phyloP scores from a whole-genome alignment of 495 filamentous ascomycete genomes.

The Neurospora sublineolata region DNA sequence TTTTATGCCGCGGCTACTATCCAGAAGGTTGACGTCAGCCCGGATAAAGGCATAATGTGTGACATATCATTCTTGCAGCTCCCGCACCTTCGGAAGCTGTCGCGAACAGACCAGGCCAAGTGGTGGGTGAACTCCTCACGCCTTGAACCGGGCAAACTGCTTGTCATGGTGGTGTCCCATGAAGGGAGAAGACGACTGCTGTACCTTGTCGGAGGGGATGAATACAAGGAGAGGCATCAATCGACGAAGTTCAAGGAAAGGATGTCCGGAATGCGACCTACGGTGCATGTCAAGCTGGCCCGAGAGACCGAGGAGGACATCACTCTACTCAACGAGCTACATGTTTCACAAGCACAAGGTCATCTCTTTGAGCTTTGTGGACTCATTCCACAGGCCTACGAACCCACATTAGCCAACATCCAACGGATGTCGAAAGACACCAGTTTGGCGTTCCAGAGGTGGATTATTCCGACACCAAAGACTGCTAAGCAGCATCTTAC shows the following conservation, averaged over 20 bases:
- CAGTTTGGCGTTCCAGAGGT: conserved; percentile 9
- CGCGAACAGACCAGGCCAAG: conserved; percentile 28
- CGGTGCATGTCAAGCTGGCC: not conserved
- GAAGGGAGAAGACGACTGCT: conserved; percentile 26
- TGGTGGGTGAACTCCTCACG: conserved; percentile 52
- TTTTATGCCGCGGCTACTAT: conserved; percentile 31
- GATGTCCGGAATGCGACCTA: not conserved
- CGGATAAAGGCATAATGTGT: conserved; percentile 38
- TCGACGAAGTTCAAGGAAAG: not conserved
- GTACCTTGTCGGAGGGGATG: conserved; percentile 35
- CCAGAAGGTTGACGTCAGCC: conserved; percentile 26
- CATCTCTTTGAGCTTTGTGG: conserved; percentile 19
- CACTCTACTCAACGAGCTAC: not conserved
- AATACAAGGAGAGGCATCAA: not conserved
- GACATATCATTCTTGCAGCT: conserved; percentile 42
- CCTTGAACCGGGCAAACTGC: conserved; percentile 42
- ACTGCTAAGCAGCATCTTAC: too few relatives aligned
- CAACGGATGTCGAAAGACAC: conserved; percentile 16
- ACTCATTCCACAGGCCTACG: conserved; percentile 20
- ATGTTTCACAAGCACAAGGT: not conserved
- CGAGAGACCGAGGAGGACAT: not conserved
- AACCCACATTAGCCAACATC: conserved; percentile 23
- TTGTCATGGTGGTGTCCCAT: conserved; percentile 39
- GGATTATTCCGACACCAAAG: conserved; percentile 34
- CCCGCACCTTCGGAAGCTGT: conserved; percentile 16